Evolutionary conservation across 768 basidiomycete species (phyloP), one percentile per base, ranked within the genome.

Genomic region (Pulveroboletus ravenelii): DNA sequence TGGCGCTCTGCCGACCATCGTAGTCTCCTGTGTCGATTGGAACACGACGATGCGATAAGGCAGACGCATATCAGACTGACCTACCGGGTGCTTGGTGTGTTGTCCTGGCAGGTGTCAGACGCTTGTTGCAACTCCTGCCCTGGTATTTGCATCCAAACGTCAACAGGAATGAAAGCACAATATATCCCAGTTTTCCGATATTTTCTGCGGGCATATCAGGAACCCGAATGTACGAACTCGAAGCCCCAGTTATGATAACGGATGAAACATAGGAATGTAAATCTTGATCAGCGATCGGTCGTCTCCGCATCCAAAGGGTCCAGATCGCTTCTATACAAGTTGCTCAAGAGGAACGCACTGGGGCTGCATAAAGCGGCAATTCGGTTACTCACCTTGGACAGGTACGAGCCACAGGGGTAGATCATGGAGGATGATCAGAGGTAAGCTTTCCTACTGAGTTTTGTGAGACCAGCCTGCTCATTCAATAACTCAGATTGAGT

Each of bases 251-350:
- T 29, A 25, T n/a, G 20, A 23, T 38, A 31, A 42, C 1, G 44
- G 32, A 45, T 45, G 25, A 30, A 18, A 35, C 6, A 37, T 17
- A 23, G 13, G n/a, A 6, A 5, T 13, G 55, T 35, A 8, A 47
- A 54, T 50, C 55, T 30, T 51, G 59, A 61, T 58, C 51, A 60
- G 34, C 58, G 45, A 31, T 17, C n/a, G 45, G 55, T 50, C 40
- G 13, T 41, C 40, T 36, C 37, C 14, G 20, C 3, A 5, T 35
- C 30, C 25, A 23, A 23, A 23, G 18, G 10, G 30, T 13, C 47
- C 5, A 41, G 25, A 55, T 59, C 52, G 37, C 20, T 23, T 2
- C 20, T 23, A 23, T 23, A 23, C 2, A 23, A 23, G 4, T 23
- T 23, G 20, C 2, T 23, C 20, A 23, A 4, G 34, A 20, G 40